phyloP scores from a whole-genome alignment of 192 early-diverging fungal species.

The Backusella westeae region DNA sequence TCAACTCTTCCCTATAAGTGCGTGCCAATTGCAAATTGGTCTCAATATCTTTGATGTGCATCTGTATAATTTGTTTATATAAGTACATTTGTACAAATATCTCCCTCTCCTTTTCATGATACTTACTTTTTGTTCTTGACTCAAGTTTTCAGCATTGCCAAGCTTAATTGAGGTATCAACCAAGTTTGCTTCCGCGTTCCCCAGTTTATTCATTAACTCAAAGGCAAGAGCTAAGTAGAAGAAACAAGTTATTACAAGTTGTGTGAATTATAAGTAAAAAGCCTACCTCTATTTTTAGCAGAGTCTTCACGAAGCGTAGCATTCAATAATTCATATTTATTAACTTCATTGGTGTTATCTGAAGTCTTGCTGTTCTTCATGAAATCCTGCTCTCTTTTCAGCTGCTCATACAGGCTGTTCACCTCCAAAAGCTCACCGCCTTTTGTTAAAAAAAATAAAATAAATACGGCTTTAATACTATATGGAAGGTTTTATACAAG shows the following conservation, averaged over 20 bases:
- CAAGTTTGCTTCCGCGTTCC: not conserved
- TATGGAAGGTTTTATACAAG: not conserved
- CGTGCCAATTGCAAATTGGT: not conserved
- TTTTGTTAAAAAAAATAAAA: not conserved
- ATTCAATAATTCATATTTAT: too few species aligned
- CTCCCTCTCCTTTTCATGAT: not conserved
- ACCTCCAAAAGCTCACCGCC: not conserved
- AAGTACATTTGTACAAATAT: too few species aligned
- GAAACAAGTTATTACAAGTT: too few species aligned
- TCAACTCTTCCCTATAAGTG: not conserved
- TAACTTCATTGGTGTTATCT: not conserved
- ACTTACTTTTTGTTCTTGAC: not conserved
- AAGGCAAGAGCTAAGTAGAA: not conserved
- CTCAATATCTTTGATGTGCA: too few species aligned
- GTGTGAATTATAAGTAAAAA: not conserved
- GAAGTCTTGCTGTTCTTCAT: not conserved
- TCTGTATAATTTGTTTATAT: too few species aligned
- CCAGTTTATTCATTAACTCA: not conserved
- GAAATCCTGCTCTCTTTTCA: not conserved
- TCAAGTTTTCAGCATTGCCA: not conserved
- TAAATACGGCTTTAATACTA: not conserved
- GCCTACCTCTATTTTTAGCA: not conserved
- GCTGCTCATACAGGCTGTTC: not conserved
- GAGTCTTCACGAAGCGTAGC: not conserved
- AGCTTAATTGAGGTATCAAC: not conserved